Evolutionary conservation across 495 filamentous ascomycete genomes (phyloP).

Genomic region (Podospora anserina): DNA sequence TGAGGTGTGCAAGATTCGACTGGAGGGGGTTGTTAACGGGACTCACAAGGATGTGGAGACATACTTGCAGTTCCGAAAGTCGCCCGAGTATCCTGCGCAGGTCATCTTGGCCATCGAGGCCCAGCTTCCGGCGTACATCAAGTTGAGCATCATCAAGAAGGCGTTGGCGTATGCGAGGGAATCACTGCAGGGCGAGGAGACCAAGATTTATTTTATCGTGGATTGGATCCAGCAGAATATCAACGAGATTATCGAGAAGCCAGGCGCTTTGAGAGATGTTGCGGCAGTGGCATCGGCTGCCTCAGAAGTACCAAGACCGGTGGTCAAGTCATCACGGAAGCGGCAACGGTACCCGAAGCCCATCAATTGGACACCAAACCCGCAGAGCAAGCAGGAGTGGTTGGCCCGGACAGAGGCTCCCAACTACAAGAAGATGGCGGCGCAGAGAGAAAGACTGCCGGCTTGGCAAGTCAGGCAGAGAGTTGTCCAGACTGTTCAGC

Average conservation of each 20-base stretch:
- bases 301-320: slow-evolving; percentile 42
- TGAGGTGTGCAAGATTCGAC: slow-evolving; percentile 61
- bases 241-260: slow-evolving; percentile 69
- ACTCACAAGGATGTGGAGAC: slow-evolving; percentile 43
- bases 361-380: slow-evolving; percentile 44
- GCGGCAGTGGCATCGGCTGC: slow-evolving; percentile 62
- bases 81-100: slow-evolving; percentile 67
- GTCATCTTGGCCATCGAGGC: slow-evolving; percentile 70
- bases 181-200: slow-evolving; percentile 71
- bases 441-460: slow-evolving; percentile 67
- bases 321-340: slow-evolving; percentile 30
- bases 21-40: slow-evolving; percentile 47
- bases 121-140: slow-evolving; percentile 84
- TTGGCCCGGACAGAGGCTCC: slow-evolving; percentile 45
- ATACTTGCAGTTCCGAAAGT: slow-evolving; percentile 49
- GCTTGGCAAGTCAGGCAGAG: slow-evolving; percentile 80
- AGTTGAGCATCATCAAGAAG: slow-evolving; percentile 81
- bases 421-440: slow-evolving; percentile 66
- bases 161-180: slow-evolving; percentile 64
- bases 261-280: slow-evolving; percentile 79
- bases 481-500: slow-evolving; percentile 68
- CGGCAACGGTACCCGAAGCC: slow-evolving; percentile 52
- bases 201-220: slow-evolving; percentile 78
- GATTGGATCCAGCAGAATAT: slow-evolving; percentile 87
- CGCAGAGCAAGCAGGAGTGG: slow-evolving; percentile 46